Evolutionary conservation across 495 filamentous ascomycete species (phyloP), one percentile per base, ranked within the genome.

Genomic region (Aspergillus olivimuriae): DNA sequence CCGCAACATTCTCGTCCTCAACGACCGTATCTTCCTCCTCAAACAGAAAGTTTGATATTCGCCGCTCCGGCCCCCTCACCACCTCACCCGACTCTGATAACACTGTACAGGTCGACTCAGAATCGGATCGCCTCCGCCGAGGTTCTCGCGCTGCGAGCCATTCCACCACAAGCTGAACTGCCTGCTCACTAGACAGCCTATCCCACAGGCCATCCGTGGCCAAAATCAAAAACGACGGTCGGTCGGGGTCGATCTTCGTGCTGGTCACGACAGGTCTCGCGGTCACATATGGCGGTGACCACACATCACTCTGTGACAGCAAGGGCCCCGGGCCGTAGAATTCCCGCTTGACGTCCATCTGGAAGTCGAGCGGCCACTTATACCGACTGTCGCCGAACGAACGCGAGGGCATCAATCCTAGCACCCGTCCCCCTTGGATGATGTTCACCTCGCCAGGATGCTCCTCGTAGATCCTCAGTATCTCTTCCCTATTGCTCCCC

Each of bases 171-270:
- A 81, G 56, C 3, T 70, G 58, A 0, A 85, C 82, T 2, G 74
- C 80, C 56, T 86, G 69, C 46, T 77, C 64, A 48, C 56, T 80
- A 7, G 73, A 67, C 24, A 85, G 62, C 30, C 57, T 56, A 51
- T 84, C 78, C 81, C 82, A 87, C 22, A 86, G 39, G 4, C 82
- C 82, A 47, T 85, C 81, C 3, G 70, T 74, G 14, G 78, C 81
- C 52, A 84, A 62, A 40, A 87, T 79, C 38, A 84, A 36, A 47
- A 86, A 84, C 14, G 75, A 74, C 14, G 63, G 58, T 20, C 57
- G 57, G 0, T 51, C 55, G 0, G 65, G 50, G 20, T 77, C 56
- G 19, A 86, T 65, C 46, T 63, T 58, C 0, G 68, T 76, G 24
- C 73, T 77, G 0, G 73, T 79, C 28, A 86, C 69, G 4, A 76